Base-by-base conservation (phyloP, 2,329 filamentous ascomycete genomes). In the Sporothrix dimorphospora region DNA sequence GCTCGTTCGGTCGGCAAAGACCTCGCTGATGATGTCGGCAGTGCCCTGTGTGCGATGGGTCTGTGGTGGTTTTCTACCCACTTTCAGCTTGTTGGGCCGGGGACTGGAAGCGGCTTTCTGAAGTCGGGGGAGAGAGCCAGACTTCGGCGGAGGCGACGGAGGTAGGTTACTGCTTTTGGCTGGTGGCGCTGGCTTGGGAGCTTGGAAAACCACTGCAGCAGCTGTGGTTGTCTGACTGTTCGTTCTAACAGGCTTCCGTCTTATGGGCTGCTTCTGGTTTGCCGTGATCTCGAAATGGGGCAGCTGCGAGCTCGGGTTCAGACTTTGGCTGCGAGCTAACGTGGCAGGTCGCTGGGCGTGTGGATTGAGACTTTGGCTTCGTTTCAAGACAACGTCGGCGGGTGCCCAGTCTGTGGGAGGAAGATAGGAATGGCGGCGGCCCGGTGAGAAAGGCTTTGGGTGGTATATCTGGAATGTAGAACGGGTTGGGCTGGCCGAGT, bases 401-500 rank as follows among this genome's bases (percentile, higher is more conserved):
- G 75, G 72, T 4, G 70, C 55, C 72, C 69, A 71, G 14, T 73
- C 69, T 27, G 66, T 68, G 9, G 74, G 73, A 45, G 78, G 77
- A 57, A 78, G 77, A 42, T 75, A 79, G 75, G 72, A 71, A 73
- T 80, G 81, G 55, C 78, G 78, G 55, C 79, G 75, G 57, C 71
- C 74, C 65, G 77, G 73, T 4, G 80, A 78, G 73, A 79, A 80
- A 0, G 84, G 84, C 71, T 85, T 85, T 65, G 84, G 83, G 6
- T 82, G 80, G 59, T 85, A 82, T 76, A 83, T 16, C 81, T 79
- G 57, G 76, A 87, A 86, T 68, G 77, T 77, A 21, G 82, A 79
- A 65, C 81, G 82, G 21, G 83, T 84, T 21, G 88, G 87, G 75
- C 84, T 87, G 72, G 84, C 84, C 49, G 88, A 89, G 34, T 82